phyloP scores from a whole-genome alignment of 202 grass and related monocot species.

The Musa balbisiana region DNA sequence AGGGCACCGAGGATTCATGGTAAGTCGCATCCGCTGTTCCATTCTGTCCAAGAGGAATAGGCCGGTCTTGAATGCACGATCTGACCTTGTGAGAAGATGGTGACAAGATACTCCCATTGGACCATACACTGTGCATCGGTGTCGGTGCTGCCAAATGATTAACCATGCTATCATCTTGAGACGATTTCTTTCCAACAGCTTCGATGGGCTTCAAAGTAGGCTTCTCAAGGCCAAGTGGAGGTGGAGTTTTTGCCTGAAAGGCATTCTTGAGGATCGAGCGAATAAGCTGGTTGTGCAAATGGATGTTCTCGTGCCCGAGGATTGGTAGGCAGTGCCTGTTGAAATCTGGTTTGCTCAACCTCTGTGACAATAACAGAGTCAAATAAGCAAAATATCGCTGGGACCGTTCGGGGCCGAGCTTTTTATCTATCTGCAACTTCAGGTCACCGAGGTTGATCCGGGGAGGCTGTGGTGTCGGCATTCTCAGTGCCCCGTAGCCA shows the following conservation, averaged over 20 bases:
- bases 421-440: slow-evolving; percentile 15
- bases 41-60: slow-evolving; percentile 13
- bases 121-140: not conserved
- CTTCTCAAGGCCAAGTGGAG: not conserved
- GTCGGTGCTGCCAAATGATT: not conserved
- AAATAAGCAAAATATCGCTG: slow-evolving; percentile 18
- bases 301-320: slow-evolving; percentile 25
- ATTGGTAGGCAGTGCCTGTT: slow-evolving; percentile 9
- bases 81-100: slow-evolving; percentile 9
- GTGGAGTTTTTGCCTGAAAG: slow-evolving; percentile 1
- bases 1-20: not conserved
- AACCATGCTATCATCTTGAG: slow-evolving; percentile 2
- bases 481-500: slow-evolving; percentile 19
- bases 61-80: slow-evolving; percentile 7
- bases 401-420: slow-evolving; percentile 18
- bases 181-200: slow-evolving; percentile 5
- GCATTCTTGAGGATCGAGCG: slow-evolving; percentile 24
- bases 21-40: not conserved
- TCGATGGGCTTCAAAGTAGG: not conserved
- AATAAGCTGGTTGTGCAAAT: slow-evolving; percentile 26
- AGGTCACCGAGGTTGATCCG: slow-evolving; percentile 21
- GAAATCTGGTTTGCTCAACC: slow-evolving; percentile 20
- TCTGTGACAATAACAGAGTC: slow-evolving; percentile 9
- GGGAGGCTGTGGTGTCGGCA: not conserved
- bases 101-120: slow-evolving; percentile 5